These are phyloP conservation scores for Kwoniella europaea DNA, from an alignment of 768 basidiomycete species.

Conservation along the genomic window DNA sequence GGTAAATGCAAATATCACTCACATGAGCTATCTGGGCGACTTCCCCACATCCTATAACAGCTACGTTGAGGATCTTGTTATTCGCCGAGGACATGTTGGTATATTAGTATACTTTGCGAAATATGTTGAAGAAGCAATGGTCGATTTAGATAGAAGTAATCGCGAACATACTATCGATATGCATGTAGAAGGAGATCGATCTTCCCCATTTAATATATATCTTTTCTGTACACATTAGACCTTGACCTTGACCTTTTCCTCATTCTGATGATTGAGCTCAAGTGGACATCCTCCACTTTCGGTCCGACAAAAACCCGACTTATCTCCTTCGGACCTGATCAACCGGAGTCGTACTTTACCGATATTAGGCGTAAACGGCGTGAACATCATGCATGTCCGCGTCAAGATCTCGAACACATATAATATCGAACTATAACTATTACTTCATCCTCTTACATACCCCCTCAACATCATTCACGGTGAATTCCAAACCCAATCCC, in stretches of 20 bases:
- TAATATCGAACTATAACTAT: not conserved
- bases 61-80: constrained; percentile 35
- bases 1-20: not conserved
- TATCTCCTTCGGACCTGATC: constrained; percentile 5
- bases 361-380: too few relatives aligned
- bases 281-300: constrained; percentile 16
- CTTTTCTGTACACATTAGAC: not conserved
- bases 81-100: not conserved
- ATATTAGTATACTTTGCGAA: too few relatives aligned
- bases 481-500: constrained; percentile 76
- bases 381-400: not conserved
- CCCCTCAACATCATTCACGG: constrained; percentile 72
- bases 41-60: constrained; percentile 42
- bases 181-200: not conserved
- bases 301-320: constrained; percentile 10
- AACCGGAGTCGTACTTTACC: not conserved
- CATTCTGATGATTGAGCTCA: too few relatives aligned
- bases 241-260: not conserved
- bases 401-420: too few relatives aligned
- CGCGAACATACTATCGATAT: not conserved
- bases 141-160: too few relatives aligned
- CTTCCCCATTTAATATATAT: not conserved
- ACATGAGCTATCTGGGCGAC: constrained; percentile 38
- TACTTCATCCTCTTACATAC: constrained; percentile 67
- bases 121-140: too few relatives aligned